Evolutionary conservation across 805 yeast species (phyloP).

Genomic region (Candida stauntonica): DNA sequence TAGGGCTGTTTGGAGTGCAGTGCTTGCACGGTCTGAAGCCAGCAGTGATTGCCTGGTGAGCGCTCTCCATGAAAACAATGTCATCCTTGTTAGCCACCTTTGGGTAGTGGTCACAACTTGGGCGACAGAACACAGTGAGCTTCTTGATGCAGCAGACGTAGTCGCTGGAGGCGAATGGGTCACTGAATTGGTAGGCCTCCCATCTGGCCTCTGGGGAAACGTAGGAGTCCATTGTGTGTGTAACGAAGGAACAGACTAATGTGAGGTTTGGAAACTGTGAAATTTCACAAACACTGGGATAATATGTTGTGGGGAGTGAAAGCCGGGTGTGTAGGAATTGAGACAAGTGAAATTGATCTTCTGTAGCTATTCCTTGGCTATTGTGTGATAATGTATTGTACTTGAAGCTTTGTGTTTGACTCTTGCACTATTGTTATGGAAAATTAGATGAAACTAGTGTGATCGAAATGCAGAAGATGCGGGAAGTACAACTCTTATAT

Average conservation of each 20-base stretch:
- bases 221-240: slow-evolving; percentile 10
- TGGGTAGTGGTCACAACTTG: slow-evolving; percentile 55
- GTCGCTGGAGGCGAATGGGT: slow-evolving; percentile 59
- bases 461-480: not conserved
- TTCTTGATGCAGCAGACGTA: slow-evolving; percentile 49
- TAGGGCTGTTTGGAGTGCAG: slow-evolving; percentile 47
- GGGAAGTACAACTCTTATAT: slow-evolving; percentile 5
- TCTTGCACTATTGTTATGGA: too few species aligned
- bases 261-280: not conserved
- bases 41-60: slow-evolving; percentile 37
- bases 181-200: slow-evolving; percentile 63
- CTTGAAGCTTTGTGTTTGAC: too few species aligned
- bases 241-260: not conserved
- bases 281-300: too few species aligned
- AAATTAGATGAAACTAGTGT: too few species aligned
- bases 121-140: slow-evolving; percentile 51
- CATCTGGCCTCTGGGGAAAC: slow-evolving; percentile 33
- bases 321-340: too few species aligned
- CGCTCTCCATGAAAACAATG: slow-evolving; percentile 39
- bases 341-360: too few species aligned
- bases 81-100: slow-evolving; percentile 37
- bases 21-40: slow-evolving; percentile 50
- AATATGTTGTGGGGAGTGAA: not conserved
- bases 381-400: too few species aligned
- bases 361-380: too few species aligned